These are phyloP conservation scores for Aphanomyces cochlioides DNA, from an alignment of 352 stramenopile species.

Conservation along the genomic window DNA sequence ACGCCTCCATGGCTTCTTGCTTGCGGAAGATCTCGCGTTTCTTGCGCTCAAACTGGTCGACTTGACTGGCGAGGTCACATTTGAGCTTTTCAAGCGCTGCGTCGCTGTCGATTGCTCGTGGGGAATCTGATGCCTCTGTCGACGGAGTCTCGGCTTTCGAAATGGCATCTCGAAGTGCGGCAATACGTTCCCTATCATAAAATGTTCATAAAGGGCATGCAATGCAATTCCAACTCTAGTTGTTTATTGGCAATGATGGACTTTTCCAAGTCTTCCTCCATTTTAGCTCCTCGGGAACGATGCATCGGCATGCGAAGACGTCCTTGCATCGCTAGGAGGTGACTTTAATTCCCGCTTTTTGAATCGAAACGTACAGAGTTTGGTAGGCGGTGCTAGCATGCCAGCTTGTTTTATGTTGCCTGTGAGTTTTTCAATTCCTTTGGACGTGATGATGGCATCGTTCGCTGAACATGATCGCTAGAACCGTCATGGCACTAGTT, in stretches of 20 bases:
- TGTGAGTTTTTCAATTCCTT: conserved; percentile 9
- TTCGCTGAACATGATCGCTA: neutral
- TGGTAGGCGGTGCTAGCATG: conserved; percentile 63
- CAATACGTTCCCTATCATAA: conserved; percentile 43
- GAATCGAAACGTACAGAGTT: conserved; percentile 39
- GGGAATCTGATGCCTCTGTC: no score
- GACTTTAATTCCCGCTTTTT: neutral
- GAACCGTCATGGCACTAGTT: no score
- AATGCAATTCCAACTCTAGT: conserved; percentile 16
- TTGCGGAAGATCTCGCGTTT: conserved; percentile 60
- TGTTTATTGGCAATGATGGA: conserved; percentile 45
- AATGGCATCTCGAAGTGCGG: conserved; percentile 58
- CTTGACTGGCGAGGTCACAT: conserved; percentile 51
- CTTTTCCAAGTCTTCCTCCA: conserved; percentile 59
- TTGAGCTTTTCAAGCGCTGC: conserved; percentile 38
- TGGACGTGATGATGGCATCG: neutral
- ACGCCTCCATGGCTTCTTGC: conserved; percentile 60
- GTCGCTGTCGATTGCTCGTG: no score
- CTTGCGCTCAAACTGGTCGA: conserved; percentile 49
- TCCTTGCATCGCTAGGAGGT: conserved; percentile 31
- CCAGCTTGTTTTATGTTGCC: conserved; percentile 48
- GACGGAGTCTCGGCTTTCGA: neutral
- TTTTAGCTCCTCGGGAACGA: conserved; percentile 62
- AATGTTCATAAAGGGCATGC: neutral
- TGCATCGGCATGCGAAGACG: conserved; percentile 38